These are phyloP conservation scores for Vanrija sp. DNA, from an alignment of 1,284 basidiomycete genomes.

Conservation along the genomic window DNA sequence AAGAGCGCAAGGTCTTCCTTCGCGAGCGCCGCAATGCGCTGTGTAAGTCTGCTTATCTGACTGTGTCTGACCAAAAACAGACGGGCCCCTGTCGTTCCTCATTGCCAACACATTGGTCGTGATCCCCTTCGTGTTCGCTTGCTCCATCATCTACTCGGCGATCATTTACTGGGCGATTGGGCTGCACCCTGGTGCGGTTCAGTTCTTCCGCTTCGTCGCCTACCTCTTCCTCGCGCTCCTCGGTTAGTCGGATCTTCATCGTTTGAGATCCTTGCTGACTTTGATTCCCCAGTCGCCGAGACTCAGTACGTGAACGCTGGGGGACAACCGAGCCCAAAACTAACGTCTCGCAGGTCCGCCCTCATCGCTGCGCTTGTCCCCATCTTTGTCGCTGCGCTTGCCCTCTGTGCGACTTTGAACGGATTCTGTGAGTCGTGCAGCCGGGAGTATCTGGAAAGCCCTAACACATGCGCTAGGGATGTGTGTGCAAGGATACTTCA, in stretches of 20 bases:
- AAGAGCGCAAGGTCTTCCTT: slow-evolving; percentile 44
- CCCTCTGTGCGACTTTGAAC: slow-evolving; percentile 56
- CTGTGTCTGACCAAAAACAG: slow-evolving; percentile 13
- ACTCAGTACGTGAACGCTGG: too few species aligned
- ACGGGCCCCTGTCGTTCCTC: slow-evolving; percentile 32
- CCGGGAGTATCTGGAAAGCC: neutral
- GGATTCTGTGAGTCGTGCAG: slow-evolving; percentile 56
- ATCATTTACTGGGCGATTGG: slow-evolving; percentile 16
- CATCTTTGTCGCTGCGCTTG: slow-evolving; percentile 60
- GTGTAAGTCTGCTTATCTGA: slow-evolving; percentile 25
- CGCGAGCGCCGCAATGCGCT: slow-evolving; percentile 27
- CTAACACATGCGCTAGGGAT: slow-evolving; percentile 44
- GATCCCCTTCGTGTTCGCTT: slow-evolving; percentile 43
- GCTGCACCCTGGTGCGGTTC: slow-evolving; percentile 3
- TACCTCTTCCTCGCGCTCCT: slow-evolving; percentile 58
- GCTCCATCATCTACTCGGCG: slow-evolving; percentile 24
- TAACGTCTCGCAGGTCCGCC: slow-evolving; percentile 56
- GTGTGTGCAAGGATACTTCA: slow-evolving; percentile 38
- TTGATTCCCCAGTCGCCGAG: too few species aligned
- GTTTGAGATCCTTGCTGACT: too few species aligned
- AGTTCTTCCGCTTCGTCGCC: slow-evolving; percentile 57
- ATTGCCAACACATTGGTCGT: slow-evolving; percentile 39
- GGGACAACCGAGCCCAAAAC: slow-evolving; percentile 8
- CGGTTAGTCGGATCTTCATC: slow-evolving; percentile 9
- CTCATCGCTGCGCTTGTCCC: slow-evolving; percentile 58